phyloP scores from a whole-genome alignment of 306 rosid species.

The Arachis stenosperma region DNA sequence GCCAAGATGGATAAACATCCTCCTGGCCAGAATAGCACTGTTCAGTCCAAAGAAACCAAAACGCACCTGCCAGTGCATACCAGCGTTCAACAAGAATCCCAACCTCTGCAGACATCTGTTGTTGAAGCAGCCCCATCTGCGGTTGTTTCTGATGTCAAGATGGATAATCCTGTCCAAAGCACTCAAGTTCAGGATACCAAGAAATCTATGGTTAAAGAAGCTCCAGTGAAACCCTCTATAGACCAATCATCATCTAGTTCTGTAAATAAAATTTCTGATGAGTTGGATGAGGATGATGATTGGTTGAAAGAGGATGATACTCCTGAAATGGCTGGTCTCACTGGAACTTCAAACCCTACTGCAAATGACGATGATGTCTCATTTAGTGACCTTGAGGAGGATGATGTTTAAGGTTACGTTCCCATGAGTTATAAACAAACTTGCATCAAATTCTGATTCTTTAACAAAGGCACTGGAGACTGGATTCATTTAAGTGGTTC shows the following conservation, averaged over 20 bases:
- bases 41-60: constrained; percentile 51
- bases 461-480: constrained; percentile 84
- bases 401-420: constrained; percentile 54
- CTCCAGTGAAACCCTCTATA: constrained; percentile 39
- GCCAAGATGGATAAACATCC: constrained; percentile 62
- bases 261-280: constrained; percentile 50
- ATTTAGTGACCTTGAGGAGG: constrained; percentile 97
- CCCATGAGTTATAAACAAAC: constrained; percentile 59
- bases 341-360: constrained; percentile 60
- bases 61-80: constrained; percentile 60
- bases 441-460: constrained; percentile 75
- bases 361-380: constrained; percentile 92
- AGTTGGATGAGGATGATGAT: constrained; percentile 79
- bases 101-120: constrained; percentile 45
- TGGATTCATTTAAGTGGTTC: constrained; percentile 91
- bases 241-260: constrained; percentile 49
- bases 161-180: constrained; percentile 57
- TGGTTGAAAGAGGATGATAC: constrained; percentile 95
- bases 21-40: too few relatives aligned
- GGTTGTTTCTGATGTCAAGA: constrained; percentile 51
- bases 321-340: constrained; percentile 68
- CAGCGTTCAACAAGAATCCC: constrained; percentile 49
- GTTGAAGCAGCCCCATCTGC: constrained; percentile 47
- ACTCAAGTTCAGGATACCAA: constrained; percentile 55
- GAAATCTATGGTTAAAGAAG: constrained; percentile 67